Evolutionary conservation across 225 moss, liverwort and hornwort genomes (phyloP).

Genomic region (Lunularia cruciata): DNA sequence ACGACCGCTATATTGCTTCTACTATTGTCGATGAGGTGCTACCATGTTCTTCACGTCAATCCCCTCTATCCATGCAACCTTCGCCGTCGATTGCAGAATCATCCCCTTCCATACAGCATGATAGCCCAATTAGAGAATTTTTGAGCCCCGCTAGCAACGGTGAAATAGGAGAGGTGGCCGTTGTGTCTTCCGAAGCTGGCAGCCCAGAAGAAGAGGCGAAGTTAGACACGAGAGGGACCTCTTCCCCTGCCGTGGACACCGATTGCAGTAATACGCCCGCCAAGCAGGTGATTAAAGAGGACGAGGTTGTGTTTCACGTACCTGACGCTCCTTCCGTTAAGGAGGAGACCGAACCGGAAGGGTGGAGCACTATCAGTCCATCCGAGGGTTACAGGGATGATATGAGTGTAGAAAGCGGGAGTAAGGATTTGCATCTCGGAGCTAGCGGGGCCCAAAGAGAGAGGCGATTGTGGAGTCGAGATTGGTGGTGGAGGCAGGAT

Average conservation of each 20-base stretch:
- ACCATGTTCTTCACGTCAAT: constrained; percentile 36
- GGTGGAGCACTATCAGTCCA: constrained; percentile 92
- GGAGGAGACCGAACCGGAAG: constrained; percentile 69
- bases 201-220: constrained; percentile 31
- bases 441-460: constrained; percentile 26
- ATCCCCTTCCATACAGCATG: constrained; percentile 36
- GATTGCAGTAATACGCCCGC: constrained; percentile 6
- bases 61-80: constrained; percentile 32
- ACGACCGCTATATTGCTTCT: constrained; percentile 14
- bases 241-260: constrained; percentile 16
- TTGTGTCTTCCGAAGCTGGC: constrained; percentile 28
- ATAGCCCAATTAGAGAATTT: constrained; percentile 40
- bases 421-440: constrained; percentile 44
- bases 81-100: constrained; percentile 39
- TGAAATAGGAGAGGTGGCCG: constrained; percentile 5
- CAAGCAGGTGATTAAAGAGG: constrained; percentile 27
- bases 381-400: constrained; percentile 83
- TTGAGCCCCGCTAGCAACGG: constrained; percentile 35
- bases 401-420: constrained; percentile 56
- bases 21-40: constrained; percentile 20
- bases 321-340: constrained; percentile 37
- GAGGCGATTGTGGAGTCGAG: constrained; percentile 68
- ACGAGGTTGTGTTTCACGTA: constrained; percentile 29
- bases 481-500: constrained; percentile 93
- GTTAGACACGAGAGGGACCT: constrained; percentile 18